Percentiles rank a stretch among this genome's conserved stretches.
phyloP scores from a whole-genome alignment of 257 asterid species.

The Ilex asprella region DNA sequence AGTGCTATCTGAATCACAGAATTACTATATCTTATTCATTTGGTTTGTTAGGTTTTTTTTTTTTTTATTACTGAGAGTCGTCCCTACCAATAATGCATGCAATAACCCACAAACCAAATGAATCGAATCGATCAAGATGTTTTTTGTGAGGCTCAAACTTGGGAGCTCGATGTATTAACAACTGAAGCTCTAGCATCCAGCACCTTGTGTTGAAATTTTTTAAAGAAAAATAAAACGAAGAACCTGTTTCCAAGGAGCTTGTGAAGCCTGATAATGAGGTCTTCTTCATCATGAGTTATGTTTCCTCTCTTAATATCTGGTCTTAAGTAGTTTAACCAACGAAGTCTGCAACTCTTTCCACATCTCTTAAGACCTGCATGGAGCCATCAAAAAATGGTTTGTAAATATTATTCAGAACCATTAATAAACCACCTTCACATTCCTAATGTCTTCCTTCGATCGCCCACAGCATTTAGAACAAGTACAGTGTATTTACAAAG shows the following conservation, averaged over 20 bases:
- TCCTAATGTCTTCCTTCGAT: too few relatives aligned
- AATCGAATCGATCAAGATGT: not conserved
- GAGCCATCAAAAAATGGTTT: too few relatives aligned
- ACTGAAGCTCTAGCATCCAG: not conserved
- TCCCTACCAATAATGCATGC: not conserved
- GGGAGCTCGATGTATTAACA: not conserved
- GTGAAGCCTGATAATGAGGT: not conserved
- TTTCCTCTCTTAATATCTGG: not conserved
- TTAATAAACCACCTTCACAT: too few relatives aligned
- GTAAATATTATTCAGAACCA: too few relatives aligned
- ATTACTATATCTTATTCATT: not conserved
- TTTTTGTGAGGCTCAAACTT: too few relatives aligned
- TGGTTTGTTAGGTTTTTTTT: too few relatives aligned
- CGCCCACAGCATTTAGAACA: not conserved
- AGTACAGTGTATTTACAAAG: too few relatives aligned
- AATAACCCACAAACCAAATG: not conserved
- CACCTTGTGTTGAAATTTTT: not conserved
- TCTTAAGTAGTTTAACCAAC: not conserved
- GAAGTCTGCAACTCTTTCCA: constrained; percentile 3
- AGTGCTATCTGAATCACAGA: not conserved
- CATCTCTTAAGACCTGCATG: constrained; percentile 1
- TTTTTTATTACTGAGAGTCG: too few relatives aligned
- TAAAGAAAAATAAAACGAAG: not conserved
- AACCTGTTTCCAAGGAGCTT: not conserved
- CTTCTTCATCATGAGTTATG: not conserved